Conservation (phyloP, 345 rosid species). For the Gossypium thurberi region DNA sequence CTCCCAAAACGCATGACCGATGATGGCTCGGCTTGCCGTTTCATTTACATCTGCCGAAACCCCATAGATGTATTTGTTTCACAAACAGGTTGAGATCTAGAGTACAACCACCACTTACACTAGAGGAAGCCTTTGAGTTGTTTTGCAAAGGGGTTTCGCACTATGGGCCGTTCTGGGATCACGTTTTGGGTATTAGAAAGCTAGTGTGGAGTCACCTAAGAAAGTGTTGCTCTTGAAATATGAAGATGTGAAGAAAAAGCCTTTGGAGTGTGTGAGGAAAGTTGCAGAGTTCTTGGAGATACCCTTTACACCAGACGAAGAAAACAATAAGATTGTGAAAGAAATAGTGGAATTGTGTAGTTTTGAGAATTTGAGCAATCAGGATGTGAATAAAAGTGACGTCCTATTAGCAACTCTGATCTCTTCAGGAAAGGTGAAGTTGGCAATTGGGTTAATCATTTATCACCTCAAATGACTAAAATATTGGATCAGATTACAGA, state of each 20-base stretch:
- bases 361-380: slow-evolving; percentile 28
- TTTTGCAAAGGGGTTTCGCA: slow-evolving; percentile 3
- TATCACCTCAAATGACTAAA: slow-evolving; percentile 20
- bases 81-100: slow-evolving; percentile 4
- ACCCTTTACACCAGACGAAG: slow-evolving; percentile 16
- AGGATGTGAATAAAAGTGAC: slow-evolving; percentile 22
- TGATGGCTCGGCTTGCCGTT: slow-evolving; percentile 12
- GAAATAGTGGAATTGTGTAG: slow-evolving; percentile 22
- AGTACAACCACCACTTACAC: background rate
- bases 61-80: slow-evolving; percentile 26
- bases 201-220: background rate
- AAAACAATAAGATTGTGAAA: slow-evolving; percentile 16
- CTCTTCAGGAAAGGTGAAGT: slow-evolving; percentile 31
- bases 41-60: slow-evolving; percentile 25
- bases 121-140: slow-evolving; percentile 6
- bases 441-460: slow-evolving; percentile 30
- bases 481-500: slow-evolving; percentile 11
- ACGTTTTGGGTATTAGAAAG: slow-evolving; percentile 9
- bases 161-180: slow-evolving; percentile 6
- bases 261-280: slow-evolving; percentile 13
- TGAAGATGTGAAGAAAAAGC: slow-evolving; percentile 29
- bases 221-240: background rate
- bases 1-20: slow-evolving; percentile 13
- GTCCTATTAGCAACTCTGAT: slow-evolving; percentile 6
- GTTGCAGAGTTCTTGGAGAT: slow-evolving; percentile 26